Evolutionary conservation across 2,329 filamentous ascomycete genomes (phyloP).

Genomic region (Sporothrix mexicana): DNA sequence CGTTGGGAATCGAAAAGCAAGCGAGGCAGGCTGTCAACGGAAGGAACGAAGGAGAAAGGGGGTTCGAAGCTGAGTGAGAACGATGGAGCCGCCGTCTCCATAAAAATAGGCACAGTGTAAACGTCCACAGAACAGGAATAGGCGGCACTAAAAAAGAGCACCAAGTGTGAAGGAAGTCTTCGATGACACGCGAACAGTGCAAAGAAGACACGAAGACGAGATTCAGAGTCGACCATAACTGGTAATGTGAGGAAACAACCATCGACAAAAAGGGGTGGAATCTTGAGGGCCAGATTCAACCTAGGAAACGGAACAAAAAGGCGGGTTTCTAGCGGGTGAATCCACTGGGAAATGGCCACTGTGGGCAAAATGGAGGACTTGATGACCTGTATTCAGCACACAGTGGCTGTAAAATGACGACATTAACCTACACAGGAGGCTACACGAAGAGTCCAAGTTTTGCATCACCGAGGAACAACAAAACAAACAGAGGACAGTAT

Average conservation of each 20-base stretch:
- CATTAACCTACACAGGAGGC: not conserved
- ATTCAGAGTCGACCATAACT: too few species aligned
- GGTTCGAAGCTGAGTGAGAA: conserved; percentile 20
- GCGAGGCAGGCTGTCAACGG: not conserved
- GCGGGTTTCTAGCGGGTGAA: not conserved
- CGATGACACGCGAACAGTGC: not conserved
- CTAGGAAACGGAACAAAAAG: not conserved
- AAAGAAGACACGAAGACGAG: not conserved
- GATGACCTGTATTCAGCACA: not conserved
- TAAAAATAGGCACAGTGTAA: not conserved
- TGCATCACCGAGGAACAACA: not conserved
- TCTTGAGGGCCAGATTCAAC: not conserved
- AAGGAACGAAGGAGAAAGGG: not conserved
- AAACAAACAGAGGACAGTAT: not conserved
- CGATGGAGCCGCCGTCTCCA: not conserved
- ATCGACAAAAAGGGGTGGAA: not conserved
- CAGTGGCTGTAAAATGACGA: conserved; percentile 14
- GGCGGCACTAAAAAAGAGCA: not conserved
- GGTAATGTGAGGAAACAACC: not conserved
- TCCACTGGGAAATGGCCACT: not conserved
- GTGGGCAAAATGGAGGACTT: conserved; percentile 10
- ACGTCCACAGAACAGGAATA: not conserved
- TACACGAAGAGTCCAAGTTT: not conserved
- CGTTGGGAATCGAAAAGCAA: not conserved
- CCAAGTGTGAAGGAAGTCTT: too few species aligned